phyloP scores from a whole-genome alignment of 257 asterid species.

The Solanum piurae region DNA sequence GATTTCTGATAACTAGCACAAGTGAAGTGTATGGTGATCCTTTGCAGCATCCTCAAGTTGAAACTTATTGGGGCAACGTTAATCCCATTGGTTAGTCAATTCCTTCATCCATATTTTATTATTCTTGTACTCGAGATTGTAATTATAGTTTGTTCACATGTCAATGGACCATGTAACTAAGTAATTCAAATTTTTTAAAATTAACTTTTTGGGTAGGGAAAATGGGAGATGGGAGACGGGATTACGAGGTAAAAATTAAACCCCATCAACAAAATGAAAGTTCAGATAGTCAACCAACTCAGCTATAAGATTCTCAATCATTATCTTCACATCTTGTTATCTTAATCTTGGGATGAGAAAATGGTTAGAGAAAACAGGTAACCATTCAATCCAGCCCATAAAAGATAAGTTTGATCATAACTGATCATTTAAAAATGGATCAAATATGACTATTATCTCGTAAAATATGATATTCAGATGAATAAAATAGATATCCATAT shows the following conservation, averaged over 20 bases:
- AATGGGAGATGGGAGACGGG: neutral
- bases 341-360: neutral
- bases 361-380: neutral
- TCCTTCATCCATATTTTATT: neutral
- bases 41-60: constrained; percentile 76
- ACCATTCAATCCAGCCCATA: neutral
- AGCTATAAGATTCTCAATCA: no score
- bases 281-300: neutral
- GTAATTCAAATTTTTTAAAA: fast-evolving
- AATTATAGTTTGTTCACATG: neutral
- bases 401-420: neutral
- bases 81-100: constrained; percentile 69
- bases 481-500: neutral
- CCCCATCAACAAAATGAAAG: neutral
- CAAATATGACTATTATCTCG: neutral
- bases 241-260: neutral
- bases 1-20: constrained; percentile 81
- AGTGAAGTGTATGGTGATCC: constrained; percentile 94
- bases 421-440: neutral
- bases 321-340: neutral
- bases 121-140: neutral
- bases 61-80: constrained; percentile 91
- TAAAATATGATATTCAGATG: neutral
- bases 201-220: neutral
- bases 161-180: neutral